These are phyloP conservation scores for Tillandsia fasciculata DNA, from an alignment of 176 grass and related monocot genomes.

Conservation along the genomic window DNA sequence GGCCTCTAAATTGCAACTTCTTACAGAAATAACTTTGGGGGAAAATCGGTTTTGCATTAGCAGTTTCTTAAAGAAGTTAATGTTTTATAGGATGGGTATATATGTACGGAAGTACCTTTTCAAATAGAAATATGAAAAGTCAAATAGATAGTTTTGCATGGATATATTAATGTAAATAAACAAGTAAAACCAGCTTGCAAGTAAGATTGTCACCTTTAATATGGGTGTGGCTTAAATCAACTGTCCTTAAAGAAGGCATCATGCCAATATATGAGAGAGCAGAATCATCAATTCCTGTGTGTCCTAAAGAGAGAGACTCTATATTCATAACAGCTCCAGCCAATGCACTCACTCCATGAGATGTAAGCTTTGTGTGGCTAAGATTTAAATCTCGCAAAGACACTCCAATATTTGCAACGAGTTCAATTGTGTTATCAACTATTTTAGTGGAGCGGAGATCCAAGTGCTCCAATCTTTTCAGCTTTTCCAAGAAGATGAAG, in stretches of 20 bases:
- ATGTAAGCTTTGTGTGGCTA: slow-evolving; percentile 46
- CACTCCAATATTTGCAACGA: slow-evolving; percentile 51
- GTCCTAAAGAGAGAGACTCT: slow-evolving; percentile 46
- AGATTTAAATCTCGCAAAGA: slow-evolving; percentile 66
- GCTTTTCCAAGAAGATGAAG: slow-evolving; percentile 6
- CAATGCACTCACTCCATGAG: slow-evolving; percentile 41
- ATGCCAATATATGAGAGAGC: slow-evolving; percentile 52
- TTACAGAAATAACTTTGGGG: too few species aligned
- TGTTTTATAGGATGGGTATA: too few species aligned
- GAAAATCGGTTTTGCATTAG: too few species aligned
- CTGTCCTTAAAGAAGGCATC: slow-evolving; percentile 51
- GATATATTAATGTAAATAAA: slow-evolving; percentile 11
- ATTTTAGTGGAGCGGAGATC: slow-evolving; percentile 41
- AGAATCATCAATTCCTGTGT: slow-evolving; percentile 70
- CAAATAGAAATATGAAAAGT: not conserved
- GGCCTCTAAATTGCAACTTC: too few species aligned
- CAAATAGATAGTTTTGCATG: not conserved
- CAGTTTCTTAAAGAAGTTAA: too few species aligned
- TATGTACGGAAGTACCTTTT: too few species aligned
- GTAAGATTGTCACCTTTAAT: slow-evolving; percentile 46
- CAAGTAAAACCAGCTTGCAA: slow-evolving; percentile 12
- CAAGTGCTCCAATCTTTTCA: not conserved
- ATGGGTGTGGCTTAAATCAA: slow-evolving; percentile 54
- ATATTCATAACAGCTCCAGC: slow-evolving; percentile 59
- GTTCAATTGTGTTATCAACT: slow-evolving; percentile 45